Evolutionary conservation across 495 filamentous ascomycete species (phyloP), one percentile per base, ranked within the genome.

Genomic region (Paragyromitra xinjiangensis): DNA sequence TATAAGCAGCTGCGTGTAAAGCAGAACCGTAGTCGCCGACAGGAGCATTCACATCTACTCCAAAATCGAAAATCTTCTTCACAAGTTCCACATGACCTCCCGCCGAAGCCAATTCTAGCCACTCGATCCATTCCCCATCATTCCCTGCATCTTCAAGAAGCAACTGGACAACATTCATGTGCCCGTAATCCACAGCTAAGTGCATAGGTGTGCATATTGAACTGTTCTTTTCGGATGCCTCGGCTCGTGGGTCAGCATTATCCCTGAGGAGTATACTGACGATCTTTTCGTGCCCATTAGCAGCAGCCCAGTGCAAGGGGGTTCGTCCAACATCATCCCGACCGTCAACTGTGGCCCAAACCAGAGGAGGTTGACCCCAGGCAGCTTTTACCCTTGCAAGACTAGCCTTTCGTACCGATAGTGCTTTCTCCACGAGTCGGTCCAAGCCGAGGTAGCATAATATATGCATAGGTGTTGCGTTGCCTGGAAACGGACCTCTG

Each of bases 161-260:
- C 40, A 73, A 19, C 19, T 63, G 2, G 5, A 62, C 61, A 11
- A 50, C 63, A 26, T 58, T 16, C 39, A 68, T 45, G 26, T 78
- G 61, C 3, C 75, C 75, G 37, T 50, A 72, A 34, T 78, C 75
- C 11, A 78, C 75, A 6, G 61, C 75, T 0, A 78, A 8, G 40
- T 53, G 48, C 5, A 69, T 39, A 2, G 73, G 56, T 45, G 73
- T 55, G 34, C 34, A 56, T 16, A 8, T 29, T 3, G 50, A 58
- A 5, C 14, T 22, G 5, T 56, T n/a, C 9, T 53, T 16, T 26
- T 8, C 45, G 14, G 0, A 9, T 16, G 61, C 12, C 12, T 26
- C n/a, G 1, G 48, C 59, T n/a, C 56, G 34, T 26, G 50, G 59
- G 37, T 64, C 39, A 6, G 58, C 29, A 11, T 11, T 12, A 16